These are phyloP conservation scores for Neonothopanus nambi DNA, from an alignment of 1,284 basidiomycete genomes.

Conservation along the genomic window DNA sequence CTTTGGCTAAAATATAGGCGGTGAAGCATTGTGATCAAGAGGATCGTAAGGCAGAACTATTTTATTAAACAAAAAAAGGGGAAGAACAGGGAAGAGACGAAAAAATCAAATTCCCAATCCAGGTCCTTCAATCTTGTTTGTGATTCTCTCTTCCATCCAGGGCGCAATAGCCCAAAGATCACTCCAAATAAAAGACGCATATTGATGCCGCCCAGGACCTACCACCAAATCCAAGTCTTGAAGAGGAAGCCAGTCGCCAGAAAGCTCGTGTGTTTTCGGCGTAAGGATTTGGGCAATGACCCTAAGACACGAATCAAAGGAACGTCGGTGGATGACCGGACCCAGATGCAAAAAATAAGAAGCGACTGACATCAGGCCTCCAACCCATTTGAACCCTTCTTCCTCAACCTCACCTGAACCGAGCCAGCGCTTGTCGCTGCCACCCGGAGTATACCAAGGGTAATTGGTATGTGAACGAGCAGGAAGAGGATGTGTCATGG, in stretches of 20 bases:
- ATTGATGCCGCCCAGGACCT: constrained; percentile 54
- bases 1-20: neutral
- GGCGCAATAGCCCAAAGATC: constrained; percentile 73
- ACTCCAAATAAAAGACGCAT: constrained; percentile 65
- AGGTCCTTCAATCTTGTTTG: constrained; percentile 63
- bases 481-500: constrained; percentile 57
- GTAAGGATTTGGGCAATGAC: constrained; percentile 63
- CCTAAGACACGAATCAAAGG: constrained; percentile 36
- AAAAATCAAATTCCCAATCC: constrained; percentile 57
- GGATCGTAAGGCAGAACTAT: constrained; percentile 1
- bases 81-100: neutral
- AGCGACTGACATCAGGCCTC: constrained; percentile 62
- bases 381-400: constrained; percentile 70
- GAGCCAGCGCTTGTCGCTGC: constrained; percentile 65
- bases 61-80: neutral
- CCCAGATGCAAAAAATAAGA: neutral
- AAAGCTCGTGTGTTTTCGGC: constrained; percentile 39
- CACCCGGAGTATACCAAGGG: constrained; percentile 71
- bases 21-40: constrained; percentile 5
- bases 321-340: constrained; percentile 5
- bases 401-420: constrained; percentile 53
- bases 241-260: constrained; percentile 33
- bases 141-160: constrained; percentile 68
- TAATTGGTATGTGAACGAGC: constrained; percentile 56
- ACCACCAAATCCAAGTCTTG: constrained; percentile 53